phyloP scores from a whole-genome alignment of 2,329 filamentous ascomycete species.

The Ophiosphaerella herpotricha region DNA sequence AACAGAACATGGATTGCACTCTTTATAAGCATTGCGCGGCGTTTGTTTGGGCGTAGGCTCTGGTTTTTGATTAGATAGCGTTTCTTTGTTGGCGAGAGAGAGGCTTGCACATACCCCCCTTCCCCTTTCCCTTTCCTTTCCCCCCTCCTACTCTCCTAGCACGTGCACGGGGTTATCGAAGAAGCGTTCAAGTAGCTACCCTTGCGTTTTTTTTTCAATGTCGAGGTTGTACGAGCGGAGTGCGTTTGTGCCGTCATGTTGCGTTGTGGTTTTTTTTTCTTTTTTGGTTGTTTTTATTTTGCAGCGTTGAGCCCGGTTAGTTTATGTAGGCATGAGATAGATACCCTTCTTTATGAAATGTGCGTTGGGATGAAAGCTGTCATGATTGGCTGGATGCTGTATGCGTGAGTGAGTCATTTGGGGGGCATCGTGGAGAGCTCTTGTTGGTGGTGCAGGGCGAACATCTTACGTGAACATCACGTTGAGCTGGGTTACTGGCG shows the following conservation, averaged over 20 bases:
- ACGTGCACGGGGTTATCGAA: not conserved
- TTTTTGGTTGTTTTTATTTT: too few species aligned
- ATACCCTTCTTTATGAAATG: conserved; percentile 6
- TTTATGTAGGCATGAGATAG: conserved; percentile 5
- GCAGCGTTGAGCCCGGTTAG: not conserved
- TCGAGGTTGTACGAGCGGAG: too few species aligned
- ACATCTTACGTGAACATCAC: too few species aligned
- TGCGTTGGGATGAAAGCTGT: not conserved
- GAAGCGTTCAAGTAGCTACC: not conserved
- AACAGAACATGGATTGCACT: too few species aligned
- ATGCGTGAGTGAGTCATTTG: too few species aligned
- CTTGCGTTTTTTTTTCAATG: not conserved
- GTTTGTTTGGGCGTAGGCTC: not conserved
- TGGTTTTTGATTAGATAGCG: not conserved
- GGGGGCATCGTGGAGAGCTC: too few species aligned
- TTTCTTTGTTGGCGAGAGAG: not conserved
- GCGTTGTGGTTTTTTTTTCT: too few species aligned
- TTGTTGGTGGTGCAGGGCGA: too few species aligned
- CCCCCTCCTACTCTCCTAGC: not conserved
- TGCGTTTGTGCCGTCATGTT: too few species aligned
- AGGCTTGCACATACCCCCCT: too few species aligned
- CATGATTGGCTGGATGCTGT: too few species aligned
- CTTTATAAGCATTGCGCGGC: not conserved
- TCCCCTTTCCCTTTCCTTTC: not conserved
- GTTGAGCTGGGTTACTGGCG: too few species aligned